A percentile compares a stretch with the other conserved stretches of the same genome.
These are phyloP conservation scores for Phytopythium helicoides DNA, from an alignment of 352 stramenopile genomes.

Conservation along the genomic window DNA sequence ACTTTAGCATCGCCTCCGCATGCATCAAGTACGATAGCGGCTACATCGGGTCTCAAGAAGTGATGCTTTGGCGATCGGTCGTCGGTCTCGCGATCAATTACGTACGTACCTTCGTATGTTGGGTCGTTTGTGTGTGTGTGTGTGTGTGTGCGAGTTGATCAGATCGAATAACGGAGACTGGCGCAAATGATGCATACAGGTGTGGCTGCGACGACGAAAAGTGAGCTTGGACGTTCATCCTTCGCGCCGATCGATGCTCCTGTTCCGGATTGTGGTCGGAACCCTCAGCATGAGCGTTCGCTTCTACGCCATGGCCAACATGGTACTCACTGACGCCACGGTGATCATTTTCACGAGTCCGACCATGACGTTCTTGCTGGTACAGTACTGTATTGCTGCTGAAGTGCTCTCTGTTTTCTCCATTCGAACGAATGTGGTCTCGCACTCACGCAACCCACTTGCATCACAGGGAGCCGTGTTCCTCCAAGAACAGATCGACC, in stretches of 20 bases:
- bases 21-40: constrained; percentile 63
- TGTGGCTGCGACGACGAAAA: constrained; percentile 30
- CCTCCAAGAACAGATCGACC: constrained; percentile 44
- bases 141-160: too few relatives aligned
- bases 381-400: too few relatives aligned
- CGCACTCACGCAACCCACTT: too few relatives aligned
- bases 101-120: constrained; percentile 16
- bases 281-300: constrained; percentile 47
- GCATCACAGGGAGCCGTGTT: constrained; percentile 32
- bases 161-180: too few relatives aligned
- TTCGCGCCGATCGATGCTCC: constrained; percentile 33
- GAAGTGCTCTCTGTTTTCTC: too few relatives aligned
- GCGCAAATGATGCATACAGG: too few relatives aligned
- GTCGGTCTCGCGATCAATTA: constrained; percentile 52
- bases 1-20: constrained; percentile 63
- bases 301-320: constrained; percentile 67
- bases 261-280: constrained; percentile 53
- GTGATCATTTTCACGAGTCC: constrained; percentile 69
- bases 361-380: constrained; percentile 59
- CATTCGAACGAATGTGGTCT: too few relatives aligned
- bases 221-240: constrained; percentile 30
- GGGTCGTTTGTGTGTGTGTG: background rate
- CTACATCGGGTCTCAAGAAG: constrained; percentile 53
- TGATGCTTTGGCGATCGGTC: constrained; percentile 53
- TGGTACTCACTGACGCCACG: constrained; percentile 67